Evolutionary conservation across 2,329 filamentous ascomycete genomes (phyloP), one percentile per base, ranked within the genome.

Genomic region (Fusarium nematophilum): DNA sequence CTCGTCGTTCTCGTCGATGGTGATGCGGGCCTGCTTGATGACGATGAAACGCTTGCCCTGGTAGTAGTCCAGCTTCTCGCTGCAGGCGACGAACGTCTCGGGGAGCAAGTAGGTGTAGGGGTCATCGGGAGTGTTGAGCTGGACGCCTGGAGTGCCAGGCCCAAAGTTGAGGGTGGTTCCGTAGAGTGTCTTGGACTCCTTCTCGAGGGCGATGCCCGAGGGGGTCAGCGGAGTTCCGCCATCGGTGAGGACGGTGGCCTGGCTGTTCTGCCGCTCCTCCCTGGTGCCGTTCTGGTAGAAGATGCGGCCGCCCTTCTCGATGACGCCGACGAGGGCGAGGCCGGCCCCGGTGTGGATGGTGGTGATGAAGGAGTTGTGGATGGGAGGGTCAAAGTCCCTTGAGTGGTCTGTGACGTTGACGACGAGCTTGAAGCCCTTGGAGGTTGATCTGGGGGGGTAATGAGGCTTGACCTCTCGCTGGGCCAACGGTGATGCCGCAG

Each of bases 251-350:
- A 79, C 66, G 34, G 71, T 73, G 29, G 74, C 73, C 34, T 62
- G 45, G 31, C 69, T 64, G 29, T 66, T 68, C 14, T 64, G 61
- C 6, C 75, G 59, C 31, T 79, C 73, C 6, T 67, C 53, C 10
- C 72, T 72, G 10, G 81, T 81, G 63, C 78, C 80, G 63, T 84
- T 84, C 52, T 79, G 71, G 75, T 83, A 84, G 65, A 83, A 84
- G 53, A 78, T 47, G 7, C 61, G 61, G n/a, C 62, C 65, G 18
- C 55, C 38, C 25, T 56, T 44, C 23, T 69, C 62, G 15, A 62
- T 56, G 10, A 80, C 69, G 2, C 78, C 74, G 8, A 76, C 78
- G 3, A 76, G 73, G 47, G 73, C 75, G 9, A 72, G 53, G 2
- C 76, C 79, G 1, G 80, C 76, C 29, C 79, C 79, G 6, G 72